Evolutionary conservation across 202 grass and related monocot genomes (phyloP).

Genomic region (Dendrocalamus latiflorus): DNA sequence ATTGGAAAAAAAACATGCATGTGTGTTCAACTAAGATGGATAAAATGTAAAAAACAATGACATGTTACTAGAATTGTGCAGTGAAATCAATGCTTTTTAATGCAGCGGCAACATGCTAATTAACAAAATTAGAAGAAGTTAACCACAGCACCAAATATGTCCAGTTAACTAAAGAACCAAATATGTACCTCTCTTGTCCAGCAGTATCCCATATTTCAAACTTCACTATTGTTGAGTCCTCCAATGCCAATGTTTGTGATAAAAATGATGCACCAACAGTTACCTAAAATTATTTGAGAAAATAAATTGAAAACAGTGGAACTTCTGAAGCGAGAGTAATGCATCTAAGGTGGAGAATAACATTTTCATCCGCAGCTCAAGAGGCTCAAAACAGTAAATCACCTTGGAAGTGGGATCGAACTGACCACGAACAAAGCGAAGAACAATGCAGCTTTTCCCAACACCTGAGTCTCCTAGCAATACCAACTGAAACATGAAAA

Average conservation of each 20-base stretch:
- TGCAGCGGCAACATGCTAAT: not conserved
- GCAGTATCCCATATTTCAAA: conserved; percentile 99
- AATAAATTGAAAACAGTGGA: conserved; percentile 7
- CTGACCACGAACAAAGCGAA: conserved; percentile 92
- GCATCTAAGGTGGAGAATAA: conserved; percentile 4
- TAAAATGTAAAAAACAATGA: not conserved
- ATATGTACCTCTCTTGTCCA: conserved; percentile 82
- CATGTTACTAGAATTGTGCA: not conserved
- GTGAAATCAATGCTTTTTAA: not conserved
- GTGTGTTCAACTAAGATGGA: conserved; percentile 6
- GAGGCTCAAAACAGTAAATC: conserved; percentile 1
- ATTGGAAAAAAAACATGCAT: not conserved
- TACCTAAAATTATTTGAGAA: conserved; percentile 50
- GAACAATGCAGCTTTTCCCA: conserved; percentile 96
- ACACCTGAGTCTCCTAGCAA: conserved; percentile 90
- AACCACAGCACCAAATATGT: no score
- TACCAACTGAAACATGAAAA: conserved; percentile 57
- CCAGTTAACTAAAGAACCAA: no score
- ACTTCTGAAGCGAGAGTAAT: not conserved
- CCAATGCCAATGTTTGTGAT: conserved; percentile 85
- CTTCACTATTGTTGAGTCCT: conserved; percentile 80
- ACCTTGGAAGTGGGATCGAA: conserved; percentile 98
- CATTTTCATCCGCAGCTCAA: conserved; percentile 2
- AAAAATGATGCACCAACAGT: conserved; percentile 92
- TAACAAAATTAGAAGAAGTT: not conserved